These are phyloP conservation scores for Kokia cookei DNA, from an alignment of 441 rosid genomes.

Conservation along the genomic window DNA sequence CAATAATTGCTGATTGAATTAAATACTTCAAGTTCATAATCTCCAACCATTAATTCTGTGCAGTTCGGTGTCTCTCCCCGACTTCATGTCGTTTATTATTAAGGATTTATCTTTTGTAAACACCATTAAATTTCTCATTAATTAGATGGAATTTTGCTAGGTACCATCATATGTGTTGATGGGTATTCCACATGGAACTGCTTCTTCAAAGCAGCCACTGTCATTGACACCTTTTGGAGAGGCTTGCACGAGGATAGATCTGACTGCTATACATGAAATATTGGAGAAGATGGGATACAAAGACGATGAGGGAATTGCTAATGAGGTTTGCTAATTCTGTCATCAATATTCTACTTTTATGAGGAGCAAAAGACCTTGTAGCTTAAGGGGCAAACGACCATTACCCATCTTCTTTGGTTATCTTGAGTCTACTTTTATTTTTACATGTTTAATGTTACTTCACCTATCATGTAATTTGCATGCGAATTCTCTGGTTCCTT, in stretches of 20 bases:
- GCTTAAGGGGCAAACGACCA: neutral
- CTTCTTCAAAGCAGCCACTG: conserved; percentile 31
- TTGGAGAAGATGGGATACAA: conserved; percentile 61
- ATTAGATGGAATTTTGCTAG: conserved; percentile 17
- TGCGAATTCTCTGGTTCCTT: conserved; percentile 3
- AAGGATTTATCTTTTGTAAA: neutral
- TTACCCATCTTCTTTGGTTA: neutral
- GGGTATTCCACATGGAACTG: conserved; percentile 49
- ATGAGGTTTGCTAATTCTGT: conserved; percentile 46
- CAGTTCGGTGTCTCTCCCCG: neutral
- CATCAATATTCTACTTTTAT: conserved; percentile 5
- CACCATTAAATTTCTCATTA: neutral
- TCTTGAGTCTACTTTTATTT: neutral
- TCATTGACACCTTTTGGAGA: conserved; percentile 65
- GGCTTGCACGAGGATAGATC: conserved; percentile 60
- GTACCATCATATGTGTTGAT: conserved; percentile 52
- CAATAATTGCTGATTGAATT: neutral
- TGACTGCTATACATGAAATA: conserved; percentile 75
- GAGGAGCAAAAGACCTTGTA: neutral
- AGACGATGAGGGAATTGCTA: conserved; percentile 74
- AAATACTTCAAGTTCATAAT: neutral
- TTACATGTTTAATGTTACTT: neutral
- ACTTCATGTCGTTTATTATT: neutral
- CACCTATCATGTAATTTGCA: neutral
- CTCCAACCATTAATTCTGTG: neutral